phyloP scores from a whole-genome alignment of 2,329 filamentous ascomycete genomes.

The Grosmannia huntii region DNA sequence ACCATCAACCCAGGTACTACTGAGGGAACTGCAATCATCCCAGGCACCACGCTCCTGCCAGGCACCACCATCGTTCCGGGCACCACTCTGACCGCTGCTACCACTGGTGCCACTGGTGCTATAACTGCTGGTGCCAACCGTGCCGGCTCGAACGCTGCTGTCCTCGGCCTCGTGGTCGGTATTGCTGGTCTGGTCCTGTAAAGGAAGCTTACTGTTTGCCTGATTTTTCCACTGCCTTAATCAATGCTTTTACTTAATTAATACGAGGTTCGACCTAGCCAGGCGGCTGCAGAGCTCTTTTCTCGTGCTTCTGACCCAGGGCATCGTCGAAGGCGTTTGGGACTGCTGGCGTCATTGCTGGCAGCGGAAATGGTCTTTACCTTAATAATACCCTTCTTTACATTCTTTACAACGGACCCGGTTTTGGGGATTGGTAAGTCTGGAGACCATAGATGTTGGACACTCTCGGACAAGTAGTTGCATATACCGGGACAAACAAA shows the following conservation, averaged over 20 bases:
- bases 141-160: conserved; percentile 6
- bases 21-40: no score
- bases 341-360: background rate
- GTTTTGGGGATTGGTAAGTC: no score
- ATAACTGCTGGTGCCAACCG: conserved; percentile 11
- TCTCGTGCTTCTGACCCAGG: no score
- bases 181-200: conserved; percentile 11
- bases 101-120: background rate
- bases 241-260: background rate
- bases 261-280: no score
- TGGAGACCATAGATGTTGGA: no score
- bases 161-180: conserved; percentile 11
- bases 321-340: background rate
- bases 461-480: background rate
- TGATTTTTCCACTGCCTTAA: background rate
- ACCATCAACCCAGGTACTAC: no score
- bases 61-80: background rate
- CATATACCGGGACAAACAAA: no score
- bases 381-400: background rate
- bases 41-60: background rate
- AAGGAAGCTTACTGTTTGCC: background rate
- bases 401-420: background rate
- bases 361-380: background rate
- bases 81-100: background rate
- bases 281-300: no score